Percentiles rank a stretch among this genome's conserved stretches.
phyloP scores from a whole-genome alignment of 331 rosid species.

The Telfairia occidentalis region DNA sequence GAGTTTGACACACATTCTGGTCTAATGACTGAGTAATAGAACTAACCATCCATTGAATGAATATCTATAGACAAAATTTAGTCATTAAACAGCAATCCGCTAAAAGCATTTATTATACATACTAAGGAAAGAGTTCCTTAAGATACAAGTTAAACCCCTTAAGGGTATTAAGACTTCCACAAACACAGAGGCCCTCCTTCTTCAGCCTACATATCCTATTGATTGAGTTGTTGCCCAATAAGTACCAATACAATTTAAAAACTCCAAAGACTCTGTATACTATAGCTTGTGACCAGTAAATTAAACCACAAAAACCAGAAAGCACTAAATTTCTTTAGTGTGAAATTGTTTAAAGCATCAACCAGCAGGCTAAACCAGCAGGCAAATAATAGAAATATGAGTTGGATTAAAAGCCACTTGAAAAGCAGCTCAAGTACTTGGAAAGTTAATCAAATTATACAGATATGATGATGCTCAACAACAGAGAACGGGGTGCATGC shows the following conservation, averaged over 20 bases:
- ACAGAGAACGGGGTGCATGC: not conserved
- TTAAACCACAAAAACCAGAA: not conserved
- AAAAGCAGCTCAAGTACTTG: not conserved
- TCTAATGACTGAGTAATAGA: not conserved
- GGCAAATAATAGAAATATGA: not conserved
- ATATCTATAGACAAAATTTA: not conserved
- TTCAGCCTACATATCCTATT: not conserved
- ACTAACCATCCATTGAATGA: not conserved
- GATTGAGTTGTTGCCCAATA: not conserved
- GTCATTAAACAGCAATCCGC: not conserved
- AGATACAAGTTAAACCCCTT: not conserved
- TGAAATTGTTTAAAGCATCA: not conserved
- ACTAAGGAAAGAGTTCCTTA: not conserved
- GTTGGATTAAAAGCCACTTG: not conserved
- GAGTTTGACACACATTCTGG: not conserved
- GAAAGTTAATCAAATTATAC: not conserved
- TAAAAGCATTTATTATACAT: not conserved
- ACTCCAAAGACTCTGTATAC: not conserved
- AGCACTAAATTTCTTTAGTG: not conserved
- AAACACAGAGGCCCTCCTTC: not conserved
- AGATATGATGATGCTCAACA: not conserved
- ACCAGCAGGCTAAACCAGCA: not conserved
- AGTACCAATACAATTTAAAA: not conserved
- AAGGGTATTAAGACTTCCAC: not conserved
- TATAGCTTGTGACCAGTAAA: not conserved